These are phyloP conservation scores for Trypanosoma conorhini DNA, from an alignment of 208 protist species.

Conservation along the genomic window DNA sequence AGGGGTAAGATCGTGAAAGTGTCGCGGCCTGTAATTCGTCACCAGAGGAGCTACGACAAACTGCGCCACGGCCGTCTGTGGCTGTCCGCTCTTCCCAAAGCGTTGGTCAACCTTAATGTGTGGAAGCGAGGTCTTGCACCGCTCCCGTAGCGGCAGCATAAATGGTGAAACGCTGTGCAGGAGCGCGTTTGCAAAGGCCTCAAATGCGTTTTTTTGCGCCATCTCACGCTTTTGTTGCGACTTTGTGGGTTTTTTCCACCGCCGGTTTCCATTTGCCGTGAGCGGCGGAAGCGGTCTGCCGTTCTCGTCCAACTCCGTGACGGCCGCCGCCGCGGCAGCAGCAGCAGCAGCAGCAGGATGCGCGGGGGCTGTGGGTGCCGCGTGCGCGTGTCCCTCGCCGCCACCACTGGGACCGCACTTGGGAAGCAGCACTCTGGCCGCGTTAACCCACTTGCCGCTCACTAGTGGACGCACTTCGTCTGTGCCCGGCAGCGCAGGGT, in stretches of 20 bases:
- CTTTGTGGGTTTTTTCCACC: slow-evolving; percentile 88
- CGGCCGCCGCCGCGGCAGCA: neutral
- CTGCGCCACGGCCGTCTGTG: slow-evolving; percentile 83
- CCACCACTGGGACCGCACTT: slow-evolving; percentile 1
- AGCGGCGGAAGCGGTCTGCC: slow-evolving; percentile 46
- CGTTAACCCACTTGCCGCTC: slow-evolving; percentile 43
- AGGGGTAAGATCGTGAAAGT: slow-evolving; percentile 88
- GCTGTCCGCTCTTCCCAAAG: slow-evolving; percentile 83
- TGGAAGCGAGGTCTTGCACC: slow-evolving; percentile 73
- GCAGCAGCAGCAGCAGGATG: neutral
- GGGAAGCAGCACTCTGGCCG: slow-evolving; percentile 26
- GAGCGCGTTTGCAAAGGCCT: slow-evolving; percentile 85
- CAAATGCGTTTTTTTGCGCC: slow-evolving; percentile 86
- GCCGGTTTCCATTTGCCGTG: slow-evolving; percentile 60
- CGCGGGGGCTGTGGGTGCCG: neutral
- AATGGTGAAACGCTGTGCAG: slow-evolving; percentile 86
- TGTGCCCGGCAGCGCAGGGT: slow-evolving; percentile 14
- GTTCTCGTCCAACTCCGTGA: slow-evolving; percentile 27
- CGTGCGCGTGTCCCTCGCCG: neutral
- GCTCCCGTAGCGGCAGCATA: slow-evolving; percentile 78
- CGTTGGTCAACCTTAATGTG: slow-evolving; percentile 91
- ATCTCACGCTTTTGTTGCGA: slow-evolving; percentile 77
- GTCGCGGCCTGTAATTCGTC: slow-evolving; percentile 84
- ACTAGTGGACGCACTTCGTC: slow-evolving; percentile 31
- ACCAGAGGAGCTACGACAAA: slow-evolving; percentile 86